phyloP scores from a whole-genome alignment of 768 basidiomycete species.

The Holtermanniella nyarrowii region DNA sequence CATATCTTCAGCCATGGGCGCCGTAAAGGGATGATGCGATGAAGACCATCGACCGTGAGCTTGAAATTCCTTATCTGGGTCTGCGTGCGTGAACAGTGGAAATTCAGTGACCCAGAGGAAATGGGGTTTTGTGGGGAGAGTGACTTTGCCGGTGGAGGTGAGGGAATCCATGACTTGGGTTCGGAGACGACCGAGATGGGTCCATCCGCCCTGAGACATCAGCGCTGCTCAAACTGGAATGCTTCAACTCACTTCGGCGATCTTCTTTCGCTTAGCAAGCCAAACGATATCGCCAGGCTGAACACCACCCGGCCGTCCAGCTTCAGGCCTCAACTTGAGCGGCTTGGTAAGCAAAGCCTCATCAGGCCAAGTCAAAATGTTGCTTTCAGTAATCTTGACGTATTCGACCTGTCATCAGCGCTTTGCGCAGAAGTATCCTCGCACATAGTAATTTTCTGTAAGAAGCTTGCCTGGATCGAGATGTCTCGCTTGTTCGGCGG shows the following conservation, averaged over 20 bases:
- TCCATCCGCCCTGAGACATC: conserved; percentile 65
- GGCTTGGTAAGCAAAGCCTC: conserved; percentile 27
- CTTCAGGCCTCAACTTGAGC: conserved; percentile 24
- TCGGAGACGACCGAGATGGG: conserved; percentile 59
- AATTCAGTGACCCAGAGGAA: conserved; percentile 96
- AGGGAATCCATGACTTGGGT: conserved; percentile 59
- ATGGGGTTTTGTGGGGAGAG: conserved; percentile 54
- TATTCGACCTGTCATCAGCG: conserved; percentile 25
- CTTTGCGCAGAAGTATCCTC: conserved; percentile 1
- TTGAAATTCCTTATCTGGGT: conserved; percentile 75
- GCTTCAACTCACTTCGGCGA: conserved; percentile 30
- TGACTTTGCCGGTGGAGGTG: conserved; percentile 48
- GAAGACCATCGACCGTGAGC: conserved; percentile 83
- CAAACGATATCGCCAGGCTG: conserved; percentile 38
- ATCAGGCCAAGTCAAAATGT: conserved; percentile 27
- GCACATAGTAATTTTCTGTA: conserved; percentile 19
- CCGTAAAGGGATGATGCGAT: conserved; percentile 92
- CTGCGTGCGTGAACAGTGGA: conserved; percentile 77
- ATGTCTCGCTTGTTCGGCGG: conserved; percentile 19
- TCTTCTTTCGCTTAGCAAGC: conserved; percentile 36
- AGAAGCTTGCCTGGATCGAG: conserved; percentile 17
- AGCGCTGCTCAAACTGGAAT: background rate
- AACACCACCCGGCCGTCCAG: conserved; percentile 22
- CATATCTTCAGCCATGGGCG: conserved; percentile 85
- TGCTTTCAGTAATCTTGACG: conserved; percentile 29